Percentiles rank a stretch among this genome's conserved stretches.
Evolutionary conservation across 148 eudicot genomes (phyloP).

Genomic region (Nepenthes gracilis): DNA sequence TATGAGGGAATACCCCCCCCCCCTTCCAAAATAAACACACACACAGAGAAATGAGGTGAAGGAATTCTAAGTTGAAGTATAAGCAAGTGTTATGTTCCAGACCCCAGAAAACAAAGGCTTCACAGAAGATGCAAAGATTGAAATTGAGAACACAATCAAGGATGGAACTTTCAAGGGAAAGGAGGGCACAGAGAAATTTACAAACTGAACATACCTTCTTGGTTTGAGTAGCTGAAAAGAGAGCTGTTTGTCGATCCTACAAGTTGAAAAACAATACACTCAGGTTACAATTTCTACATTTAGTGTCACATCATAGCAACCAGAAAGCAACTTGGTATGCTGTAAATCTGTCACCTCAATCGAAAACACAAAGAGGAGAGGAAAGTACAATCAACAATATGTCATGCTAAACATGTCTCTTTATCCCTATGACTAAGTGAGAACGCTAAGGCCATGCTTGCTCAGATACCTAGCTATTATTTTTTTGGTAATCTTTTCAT

Average conservation of each 20-base stretch:
- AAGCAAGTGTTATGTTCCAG: too few species aligned
- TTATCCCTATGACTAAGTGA: too few species aligned
- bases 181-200: background rate
- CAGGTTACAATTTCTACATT: background rate
- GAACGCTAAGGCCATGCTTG: too few species aligned
- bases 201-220: slow-evolving; percentile 41
- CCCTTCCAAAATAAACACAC: too few species aligned
- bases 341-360: background rate
- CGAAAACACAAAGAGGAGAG: too few species aligned
- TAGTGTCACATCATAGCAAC: background rate
- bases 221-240: slow-evolving; percentile 96
- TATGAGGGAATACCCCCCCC: too few species aligned
- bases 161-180: background rate
- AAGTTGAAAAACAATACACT: background rate
- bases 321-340: background rate
- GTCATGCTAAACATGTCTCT: too few species aligned
- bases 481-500: too few species aligned
- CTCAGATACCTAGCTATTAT: too few species aligned
- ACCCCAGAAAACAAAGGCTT: background rate
- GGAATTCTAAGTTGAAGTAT: too few species aligned
- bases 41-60: too few species aligned
- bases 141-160: background rate
- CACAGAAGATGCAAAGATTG: background rate
- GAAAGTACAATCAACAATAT: too few species aligned
- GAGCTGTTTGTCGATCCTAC: slow-evolving; percentile 90